phyloP scores from a whole-genome alignment of 768 basidiomycete species.

The Termitomyces titanicus region DNA sequence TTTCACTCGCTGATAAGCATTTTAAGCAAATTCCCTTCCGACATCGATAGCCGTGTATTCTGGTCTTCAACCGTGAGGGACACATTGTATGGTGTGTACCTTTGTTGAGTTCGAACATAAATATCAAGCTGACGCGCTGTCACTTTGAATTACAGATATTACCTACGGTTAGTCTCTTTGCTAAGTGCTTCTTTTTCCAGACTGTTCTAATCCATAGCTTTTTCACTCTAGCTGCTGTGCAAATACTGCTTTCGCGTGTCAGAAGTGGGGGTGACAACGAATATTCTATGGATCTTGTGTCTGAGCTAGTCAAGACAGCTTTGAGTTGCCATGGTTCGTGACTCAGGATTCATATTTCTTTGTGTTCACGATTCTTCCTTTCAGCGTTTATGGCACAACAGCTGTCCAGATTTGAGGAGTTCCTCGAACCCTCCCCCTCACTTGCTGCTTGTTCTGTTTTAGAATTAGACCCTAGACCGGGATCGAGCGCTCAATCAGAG shows the following conservation, averaged over 20 bases:
- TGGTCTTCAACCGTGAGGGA: constrained; percentile 65
- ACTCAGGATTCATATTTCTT: background rate
- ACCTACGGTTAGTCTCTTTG: constrained; percentile 27
- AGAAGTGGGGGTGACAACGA: constrained; percentile 31
- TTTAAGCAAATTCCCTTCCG: constrained; percentile 73
- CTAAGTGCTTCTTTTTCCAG: background rate
- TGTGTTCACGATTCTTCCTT: constrained; percentile 1
- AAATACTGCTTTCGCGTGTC: constrained; percentile 53
- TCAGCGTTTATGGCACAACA: constrained; percentile 67
- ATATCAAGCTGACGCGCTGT: constrained; percentile 3
- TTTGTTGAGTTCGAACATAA: background rate
- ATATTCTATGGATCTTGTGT: constrained; percentile 34
- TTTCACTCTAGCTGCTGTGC: constrained; percentile 42
- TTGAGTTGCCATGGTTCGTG: constrained; percentile 56
- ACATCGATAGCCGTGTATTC: constrained; percentile 72
- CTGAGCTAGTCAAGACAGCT: constrained; percentile 45
- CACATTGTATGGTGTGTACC: constrained; percentile 57
- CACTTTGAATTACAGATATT: constrained; percentile 28
- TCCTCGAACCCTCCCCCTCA: constrained; percentile 28
- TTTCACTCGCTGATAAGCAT: constrained; percentile 77
- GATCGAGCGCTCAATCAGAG: constrained; percentile 14
- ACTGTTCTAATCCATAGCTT: constrained; percentile 3
- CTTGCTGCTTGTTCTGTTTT: background rate
- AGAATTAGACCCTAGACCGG: constrained; percentile 11
- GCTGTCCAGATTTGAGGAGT: constrained; percentile 40